Base-by-base conservation (phyloP, 176 grass and related monocot genomes). In the Rhynchospora breviuscula region DNA sequence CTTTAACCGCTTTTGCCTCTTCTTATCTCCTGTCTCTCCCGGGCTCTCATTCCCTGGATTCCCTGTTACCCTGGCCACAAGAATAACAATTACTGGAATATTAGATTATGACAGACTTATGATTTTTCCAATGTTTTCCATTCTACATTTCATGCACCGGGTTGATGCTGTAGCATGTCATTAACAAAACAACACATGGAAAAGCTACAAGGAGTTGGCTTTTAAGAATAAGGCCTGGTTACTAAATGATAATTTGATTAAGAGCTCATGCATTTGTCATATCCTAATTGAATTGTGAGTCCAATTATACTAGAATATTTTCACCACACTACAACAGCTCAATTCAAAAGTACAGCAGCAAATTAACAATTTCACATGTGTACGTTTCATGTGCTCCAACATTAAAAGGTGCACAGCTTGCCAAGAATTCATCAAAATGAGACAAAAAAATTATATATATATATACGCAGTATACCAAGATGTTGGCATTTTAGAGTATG, bases 1-100 rank as follows among this genome's bases (percentile, higher is more conserved):
- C 84, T 92, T 87, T 81, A 85, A 87, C 18, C 9, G 44, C 63
- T 91, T 97, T 48, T 40, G 85, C 71, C 95, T 86, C 79, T 97
- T 97, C 79, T 87, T 89, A 56, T 85, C 85, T 81, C 78, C 87
- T 25, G 4, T 43, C 72, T 86, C 81, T 78, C 8, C 60, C 43
- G 90, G 87, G 84, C 88, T 94, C 60, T 3, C 90, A 57, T 79
- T 53, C 62, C 83, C 90, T 86, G 84, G 89, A 84, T 84, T 91
- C 87, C 64, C 81, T 78, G 10, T 81, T 47, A 10, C 57, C 33
- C 78, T 61, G 56, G 45, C 25, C 31, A 61, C 25, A 15, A 59
- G 12, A 79, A 57, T 53, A 59, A 57, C 52, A 59, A 46, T 71
- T 47, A 73, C 35, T 29, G 76, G 49, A 31, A 79, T 57, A 59